Evolutionary conservation across 306 rosid species (phyloP).

Genomic region (Quercus robur): DNA sequence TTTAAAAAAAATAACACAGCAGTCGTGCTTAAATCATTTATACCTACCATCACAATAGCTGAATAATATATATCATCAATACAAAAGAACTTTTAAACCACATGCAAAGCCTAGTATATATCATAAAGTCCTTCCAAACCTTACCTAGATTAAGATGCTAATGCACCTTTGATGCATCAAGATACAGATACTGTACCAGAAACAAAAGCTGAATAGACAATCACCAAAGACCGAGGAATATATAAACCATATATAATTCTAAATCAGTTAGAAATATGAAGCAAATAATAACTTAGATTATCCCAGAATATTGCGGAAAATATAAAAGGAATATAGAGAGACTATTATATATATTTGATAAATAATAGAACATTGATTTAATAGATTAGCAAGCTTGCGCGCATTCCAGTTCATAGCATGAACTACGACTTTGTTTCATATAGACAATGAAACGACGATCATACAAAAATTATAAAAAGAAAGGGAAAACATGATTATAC

Average conservation of each 20-base stretch:
- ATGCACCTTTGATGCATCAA: background rate
- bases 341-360: conserved; percentile 10
- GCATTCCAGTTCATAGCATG: conserved; percentile 28
- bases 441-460: conserved; percentile 61
- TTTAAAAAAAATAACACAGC: background rate
- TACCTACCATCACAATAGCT: background rate
- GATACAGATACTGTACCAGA: background rate
- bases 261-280: background rate
- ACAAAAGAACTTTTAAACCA: background rate
- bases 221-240: background rate
- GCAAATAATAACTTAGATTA: background rate
- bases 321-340: background rate
- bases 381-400: conserved; percentile 30
- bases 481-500: conserved; percentile 23
- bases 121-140: background rate
- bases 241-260: background rate
- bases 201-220: background rate
- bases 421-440: conserved; percentile 48
- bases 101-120: background rate
- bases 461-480: conserved; percentile 1
- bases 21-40: too few species aligned
- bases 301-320: too few species aligned
- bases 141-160: too few species aligned
- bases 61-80: background rate
- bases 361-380: conserved; percentile 25